Conservation (phyloP, 352 stramenopile genomes). For the Globisporangium okanoganense region DNA sequence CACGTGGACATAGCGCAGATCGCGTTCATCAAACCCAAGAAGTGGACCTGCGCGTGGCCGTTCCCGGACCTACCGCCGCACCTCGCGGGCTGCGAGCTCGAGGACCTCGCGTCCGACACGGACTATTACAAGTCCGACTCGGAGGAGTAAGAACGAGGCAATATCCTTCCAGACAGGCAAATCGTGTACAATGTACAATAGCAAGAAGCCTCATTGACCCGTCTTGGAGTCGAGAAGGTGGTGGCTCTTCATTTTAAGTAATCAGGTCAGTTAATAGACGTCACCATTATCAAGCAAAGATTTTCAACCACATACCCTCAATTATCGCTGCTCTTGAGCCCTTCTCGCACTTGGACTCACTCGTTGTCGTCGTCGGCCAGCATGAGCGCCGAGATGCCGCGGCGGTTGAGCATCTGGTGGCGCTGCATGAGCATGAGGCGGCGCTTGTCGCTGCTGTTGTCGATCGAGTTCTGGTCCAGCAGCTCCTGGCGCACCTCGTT, state of each 20-base stretch:
- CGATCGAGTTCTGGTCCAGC: conserved; percentile 59
- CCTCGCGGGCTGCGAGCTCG: conserved; percentile 26
- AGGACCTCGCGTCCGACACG: conserved; percentile 45
- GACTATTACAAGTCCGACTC: conserved; percentile 46
- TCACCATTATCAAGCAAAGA: background rate
- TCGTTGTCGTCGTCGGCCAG: conserved; percentile 2
- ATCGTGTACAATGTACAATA: conserved; percentile 6
- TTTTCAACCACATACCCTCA: background rate
- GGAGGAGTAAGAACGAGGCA: conserved; percentile 16
- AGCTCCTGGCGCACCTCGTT: conserved; percentile 77
- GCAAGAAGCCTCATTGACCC: too few species aligned
- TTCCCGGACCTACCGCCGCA: conserved; percentile 30
- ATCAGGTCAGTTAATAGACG: background rate
- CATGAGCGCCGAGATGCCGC: conserved; percentile 59
- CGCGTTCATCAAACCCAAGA: conserved; percentile 63
- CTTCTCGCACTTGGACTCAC: background rate
- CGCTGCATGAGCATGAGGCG: conserved; percentile 70
- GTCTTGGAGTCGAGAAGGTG: background rate
- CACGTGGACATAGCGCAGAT: conserved; percentile 39
- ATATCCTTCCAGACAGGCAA: too few species aligned
- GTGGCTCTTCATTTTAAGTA: conserved; percentile 1
- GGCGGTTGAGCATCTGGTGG: conserved; percentile 72
- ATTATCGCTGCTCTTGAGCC: background rate
- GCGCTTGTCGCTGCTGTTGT: conserved; percentile 53
- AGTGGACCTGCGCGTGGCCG: conserved; percentile 61